Conservation (phyloP, 441 rosid species). For the Gossypium schwendimanii region DNA sequence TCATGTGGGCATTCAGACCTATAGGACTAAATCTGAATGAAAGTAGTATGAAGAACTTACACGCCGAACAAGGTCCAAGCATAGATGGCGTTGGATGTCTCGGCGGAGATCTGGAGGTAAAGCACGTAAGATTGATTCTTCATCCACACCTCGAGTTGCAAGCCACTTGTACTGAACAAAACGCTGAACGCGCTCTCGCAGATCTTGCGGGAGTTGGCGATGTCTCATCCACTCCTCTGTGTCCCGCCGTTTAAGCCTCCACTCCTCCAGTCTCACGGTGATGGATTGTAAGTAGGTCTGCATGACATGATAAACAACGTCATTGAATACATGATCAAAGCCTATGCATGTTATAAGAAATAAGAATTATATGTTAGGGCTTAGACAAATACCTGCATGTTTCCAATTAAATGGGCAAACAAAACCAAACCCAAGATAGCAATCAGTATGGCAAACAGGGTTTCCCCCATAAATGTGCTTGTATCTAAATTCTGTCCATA, state of each 20-base stretch:
- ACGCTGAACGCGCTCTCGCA: constrained; percentile 54
- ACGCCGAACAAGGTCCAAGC: constrained; percentile 86
- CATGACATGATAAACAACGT: neutral
- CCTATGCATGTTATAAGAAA: neutral
- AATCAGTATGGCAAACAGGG: constrained; percentile 70
- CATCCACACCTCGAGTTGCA: constrained; percentile 82
- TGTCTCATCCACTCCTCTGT: constrained; percentile 98
- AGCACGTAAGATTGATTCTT: constrained; percentile 62
- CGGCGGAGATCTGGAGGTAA: constrained; percentile 72
- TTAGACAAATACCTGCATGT: constrained; percentile 64
- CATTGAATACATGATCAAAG: neutral
- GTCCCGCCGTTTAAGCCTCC: constrained; percentile 84
- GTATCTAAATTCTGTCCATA: constrained; percentile 59
- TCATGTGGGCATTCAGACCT: neutral
- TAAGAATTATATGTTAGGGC: neutral
- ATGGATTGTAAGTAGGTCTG: constrained; percentile 94
- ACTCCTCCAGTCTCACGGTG: constrained; percentile 86
- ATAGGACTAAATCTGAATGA: neutral
- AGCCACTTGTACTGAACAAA: constrained; percentile 88
- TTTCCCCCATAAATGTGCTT: constrained; percentile 76
- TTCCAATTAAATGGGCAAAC: constrained; percentile 85
- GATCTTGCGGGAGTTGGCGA: constrained; percentile 67
- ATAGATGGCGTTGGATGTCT: constrained; percentile 82
- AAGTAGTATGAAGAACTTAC: constrained; percentile 35
- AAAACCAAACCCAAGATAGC: constrained; percentile 79